A percentile compares a stretch with the other conserved stretches of the same genome.
Evolutionary conservation across 345 rosid genomes (phyloP).

Genomic region (Lepidium africanum): DNA sequence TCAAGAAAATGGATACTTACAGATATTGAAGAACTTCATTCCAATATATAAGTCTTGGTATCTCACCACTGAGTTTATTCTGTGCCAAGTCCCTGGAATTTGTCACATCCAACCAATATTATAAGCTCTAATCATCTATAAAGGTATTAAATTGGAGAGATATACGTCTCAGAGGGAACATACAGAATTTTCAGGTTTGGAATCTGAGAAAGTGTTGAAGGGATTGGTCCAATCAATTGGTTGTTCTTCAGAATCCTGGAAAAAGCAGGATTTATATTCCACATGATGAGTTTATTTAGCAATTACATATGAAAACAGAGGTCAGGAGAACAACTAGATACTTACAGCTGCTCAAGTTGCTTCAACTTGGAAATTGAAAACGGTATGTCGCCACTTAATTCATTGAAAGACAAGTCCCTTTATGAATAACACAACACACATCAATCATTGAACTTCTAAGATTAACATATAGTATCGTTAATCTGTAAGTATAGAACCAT

Average conservation of each 20-base stretch:
- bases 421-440: neutral
- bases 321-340: neutral
- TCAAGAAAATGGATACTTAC: constrained; percentile 40
- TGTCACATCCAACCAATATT: neutral
- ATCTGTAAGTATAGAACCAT: neutral
- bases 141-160: neutral
- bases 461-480: neutral
- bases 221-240: constrained; percentile 80
- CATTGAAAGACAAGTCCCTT: constrained; percentile 86
- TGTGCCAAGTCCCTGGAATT: constrained; percentile 77
- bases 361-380: constrained; percentile 85
- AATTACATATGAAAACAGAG: neutral
- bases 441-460: neutral
- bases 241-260: constrained; percentile 76
- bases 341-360: constrained; percentile 76
- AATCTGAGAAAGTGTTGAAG: constrained; percentile 88
- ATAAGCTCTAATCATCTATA: neutral
- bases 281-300: neutral
- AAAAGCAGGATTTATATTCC: neutral
- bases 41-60: constrained; percentile 98
- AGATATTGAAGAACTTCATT: constrained; percentile 96
- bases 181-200: constrained; percentile 87
- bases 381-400: constrained; percentile 85
- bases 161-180: constrained; percentile 22
- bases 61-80: constrained; percentile 84